These are phyloP conservation scores for Laguncularia racemosa DNA, from an alignment of 345 rosid species.

Conservation along the genomic window DNA sequence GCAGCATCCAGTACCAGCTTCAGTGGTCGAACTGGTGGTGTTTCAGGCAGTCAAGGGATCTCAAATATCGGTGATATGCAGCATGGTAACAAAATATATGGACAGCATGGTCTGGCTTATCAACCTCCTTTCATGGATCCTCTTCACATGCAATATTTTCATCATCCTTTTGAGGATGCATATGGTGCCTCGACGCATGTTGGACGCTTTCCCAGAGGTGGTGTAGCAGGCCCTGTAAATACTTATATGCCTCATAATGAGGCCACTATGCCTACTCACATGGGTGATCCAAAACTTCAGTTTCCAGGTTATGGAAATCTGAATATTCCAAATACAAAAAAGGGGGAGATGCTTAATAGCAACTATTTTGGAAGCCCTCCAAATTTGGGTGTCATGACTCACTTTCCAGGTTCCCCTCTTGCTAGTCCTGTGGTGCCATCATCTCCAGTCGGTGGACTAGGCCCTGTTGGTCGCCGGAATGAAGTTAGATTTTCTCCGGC, in stretches of 20 bases:
- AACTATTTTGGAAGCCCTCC: slow-evolving; percentile 45
- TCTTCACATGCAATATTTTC: slow-evolving; percentile 61
- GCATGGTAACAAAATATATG: slow-evolving; percentile 39
- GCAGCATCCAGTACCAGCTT: slow-evolving; percentile 38
- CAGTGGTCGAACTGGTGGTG: slow-evolving; percentile 22
- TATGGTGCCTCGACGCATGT: slow-evolving; percentile 47
- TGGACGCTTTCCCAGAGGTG: slow-evolving; percentile 24
- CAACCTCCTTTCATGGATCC: slow-evolving; percentile 65
- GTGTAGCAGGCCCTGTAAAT: slow-evolving; percentile 32
- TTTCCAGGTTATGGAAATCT: slow-evolving; percentile 39
- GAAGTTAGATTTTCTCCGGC: slow-evolving; percentile 53
- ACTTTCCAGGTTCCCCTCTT: slow-evolving; percentile 58
- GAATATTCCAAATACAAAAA: slow-evolving; percentile 42
- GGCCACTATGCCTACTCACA: slow-evolving; percentile 22
- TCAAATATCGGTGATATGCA: slow-evolving; percentile 30
- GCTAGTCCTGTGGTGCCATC: slow-evolving; percentile 65
- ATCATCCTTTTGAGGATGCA: slow-evolving; percentile 48
- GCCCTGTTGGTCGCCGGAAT: slow-evolving; percentile 43
- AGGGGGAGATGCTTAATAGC: slow-evolving; percentile 29
- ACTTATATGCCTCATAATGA: slow-evolving; percentile 39
- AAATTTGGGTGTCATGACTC: slow-evolving; percentile 56
- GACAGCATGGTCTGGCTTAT: slow-evolving; percentile 37
- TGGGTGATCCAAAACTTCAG: slow-evolving; percentile 47
- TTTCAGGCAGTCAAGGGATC: slow-evolving; percentile 30
- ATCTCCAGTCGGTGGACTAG: slow-evolving; percentile 55